phyloP scores from a whole-genome alignment of 495 filamentous ascomycete genomes.

The Trichoderma erinaceum region DNA sequence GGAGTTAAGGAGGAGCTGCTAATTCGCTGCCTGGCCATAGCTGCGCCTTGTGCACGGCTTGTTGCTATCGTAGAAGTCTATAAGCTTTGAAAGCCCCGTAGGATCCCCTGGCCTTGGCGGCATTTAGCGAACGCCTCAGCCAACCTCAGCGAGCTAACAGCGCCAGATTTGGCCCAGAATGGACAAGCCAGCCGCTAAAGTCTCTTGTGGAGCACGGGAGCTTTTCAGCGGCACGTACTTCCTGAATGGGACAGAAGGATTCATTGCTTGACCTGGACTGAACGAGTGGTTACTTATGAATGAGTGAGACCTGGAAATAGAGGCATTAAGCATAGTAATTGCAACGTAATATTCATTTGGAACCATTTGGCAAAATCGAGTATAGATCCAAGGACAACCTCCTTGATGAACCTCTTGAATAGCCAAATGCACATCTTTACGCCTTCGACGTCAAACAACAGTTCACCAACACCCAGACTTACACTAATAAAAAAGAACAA shows the following conservation, averaged over 20 bases:
- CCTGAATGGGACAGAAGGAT: not conserved
- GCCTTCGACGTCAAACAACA: not conserved
- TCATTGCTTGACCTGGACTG: not conserved
- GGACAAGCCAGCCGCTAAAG: not conserved
- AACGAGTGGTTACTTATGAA: not conserved
- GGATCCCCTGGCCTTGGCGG: not conserved
- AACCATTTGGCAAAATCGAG: too few species aligned
- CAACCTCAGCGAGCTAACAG: not conserved
- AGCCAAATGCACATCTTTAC: not conserved
- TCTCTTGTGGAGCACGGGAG: not conserved
- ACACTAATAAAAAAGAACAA: not conserved
- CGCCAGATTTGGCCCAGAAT: not conserved
- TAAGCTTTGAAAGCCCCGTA: conserved; percentile 3
- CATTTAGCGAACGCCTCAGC: not conserved
- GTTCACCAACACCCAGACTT: not conserved
- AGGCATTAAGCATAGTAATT: too few species aligned
- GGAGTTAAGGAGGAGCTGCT: not conserved
- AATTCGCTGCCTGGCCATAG: not conserved
- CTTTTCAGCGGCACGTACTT: not conserved
- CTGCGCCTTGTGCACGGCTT: not conserved
- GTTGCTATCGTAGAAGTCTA: too few species aligned
- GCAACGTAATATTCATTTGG: too few species aligned
- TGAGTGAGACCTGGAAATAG: too few species aligned
- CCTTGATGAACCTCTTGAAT: not conserved
- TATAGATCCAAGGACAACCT: not conserved